These are phyloP conservation scores for Datura wrightii DNA, from an alignment of 257 asterid genomes.

Conservation along the genomic window DNA sequence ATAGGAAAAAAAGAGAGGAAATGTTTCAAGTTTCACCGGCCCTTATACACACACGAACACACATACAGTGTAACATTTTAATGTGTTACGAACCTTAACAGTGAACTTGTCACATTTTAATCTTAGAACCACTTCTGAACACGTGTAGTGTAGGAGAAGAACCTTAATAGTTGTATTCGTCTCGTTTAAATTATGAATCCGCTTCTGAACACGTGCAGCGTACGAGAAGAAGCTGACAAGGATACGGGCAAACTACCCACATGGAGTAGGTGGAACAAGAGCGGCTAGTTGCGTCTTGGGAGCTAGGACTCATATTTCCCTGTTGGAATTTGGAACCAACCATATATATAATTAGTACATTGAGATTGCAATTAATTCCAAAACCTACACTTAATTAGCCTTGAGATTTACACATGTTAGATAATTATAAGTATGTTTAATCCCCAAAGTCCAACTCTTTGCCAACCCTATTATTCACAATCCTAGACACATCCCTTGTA, in stretches of 20 bases:
- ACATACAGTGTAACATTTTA: too few species aligned
- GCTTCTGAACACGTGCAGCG: not conserved
- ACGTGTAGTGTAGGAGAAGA: not conserved
- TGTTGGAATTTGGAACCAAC: conserved; percentile 40
- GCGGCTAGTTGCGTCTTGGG: conserved; percentile 37
- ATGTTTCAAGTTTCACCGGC: too few species aligned
- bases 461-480: conserved; percentile 8
- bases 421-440: conserved; percentile 30
- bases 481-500: conserved; percentile 31
- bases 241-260: conserved; percentile 40
- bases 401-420: conserved; percentile 12
- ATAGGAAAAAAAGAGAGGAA: too few species aligned
- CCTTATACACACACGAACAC: too few species aligned
- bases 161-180: not conserved
- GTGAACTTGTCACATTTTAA: not conserved
- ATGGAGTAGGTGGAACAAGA: conserved; percentile 48
- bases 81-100: not conserved
- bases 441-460: conserved; percentile 27
- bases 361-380: not conserved
- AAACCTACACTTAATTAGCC: not conserved
- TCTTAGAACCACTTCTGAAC: not conserved
- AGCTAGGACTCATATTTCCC: conserved; percentile 38
- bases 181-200: not conserved
- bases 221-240: conserved; percentile 29
- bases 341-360: conserved; percentile 15